These are phyloP conservation scores for Apocynum venetum DNA, from an alignment of 257 asterid species.

Conservation along the genomic window DNA sequence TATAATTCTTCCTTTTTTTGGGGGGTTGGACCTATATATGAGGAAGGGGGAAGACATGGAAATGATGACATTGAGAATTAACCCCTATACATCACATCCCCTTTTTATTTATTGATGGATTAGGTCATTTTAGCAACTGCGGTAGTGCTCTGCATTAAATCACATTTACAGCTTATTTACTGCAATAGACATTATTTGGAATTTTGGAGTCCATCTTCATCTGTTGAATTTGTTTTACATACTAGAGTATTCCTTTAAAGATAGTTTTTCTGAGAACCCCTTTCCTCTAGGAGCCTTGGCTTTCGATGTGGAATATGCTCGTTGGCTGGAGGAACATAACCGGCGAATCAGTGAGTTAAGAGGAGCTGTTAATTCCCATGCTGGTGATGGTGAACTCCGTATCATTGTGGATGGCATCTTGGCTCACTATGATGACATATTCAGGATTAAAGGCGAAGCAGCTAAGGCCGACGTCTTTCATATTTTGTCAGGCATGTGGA, in stretches of 20 bases:
- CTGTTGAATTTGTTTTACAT: neutral
- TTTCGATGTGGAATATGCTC: constrained; percentile 90
- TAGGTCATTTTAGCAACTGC: neutral
- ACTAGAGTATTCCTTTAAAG: neutral
- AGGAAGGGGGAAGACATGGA: neutral
- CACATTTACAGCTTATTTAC: neutral
- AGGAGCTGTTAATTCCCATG: constrained; percentile 93
- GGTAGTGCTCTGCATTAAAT: neutral
- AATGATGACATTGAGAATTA: neutral
- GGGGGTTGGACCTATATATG: neutral
- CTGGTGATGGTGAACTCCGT: constrained; percentile 92
- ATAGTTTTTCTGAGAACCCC: constrained; percentile 12
- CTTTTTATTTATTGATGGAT: neutral
- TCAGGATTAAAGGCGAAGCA: constrained; percentile 88
- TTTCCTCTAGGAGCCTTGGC: constrained; percentile 83
- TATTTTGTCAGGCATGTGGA: constrained; percentile 97
- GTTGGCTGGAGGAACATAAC: constrained; percentile 96
- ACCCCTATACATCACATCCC: neutral
- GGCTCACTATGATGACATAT: constrained; percentile 86
- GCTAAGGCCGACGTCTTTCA: constrained; percentile 94
- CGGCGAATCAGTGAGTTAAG: constrained; percentile 83
- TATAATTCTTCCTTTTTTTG: neutral
- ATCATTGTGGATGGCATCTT: constrained; percentile 81
- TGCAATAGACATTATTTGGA: neutral
- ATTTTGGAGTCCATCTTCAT: neutral